Conservation (phyloP, 1,139 yeast genomes). For the Blastobotrys apis region DNA sequence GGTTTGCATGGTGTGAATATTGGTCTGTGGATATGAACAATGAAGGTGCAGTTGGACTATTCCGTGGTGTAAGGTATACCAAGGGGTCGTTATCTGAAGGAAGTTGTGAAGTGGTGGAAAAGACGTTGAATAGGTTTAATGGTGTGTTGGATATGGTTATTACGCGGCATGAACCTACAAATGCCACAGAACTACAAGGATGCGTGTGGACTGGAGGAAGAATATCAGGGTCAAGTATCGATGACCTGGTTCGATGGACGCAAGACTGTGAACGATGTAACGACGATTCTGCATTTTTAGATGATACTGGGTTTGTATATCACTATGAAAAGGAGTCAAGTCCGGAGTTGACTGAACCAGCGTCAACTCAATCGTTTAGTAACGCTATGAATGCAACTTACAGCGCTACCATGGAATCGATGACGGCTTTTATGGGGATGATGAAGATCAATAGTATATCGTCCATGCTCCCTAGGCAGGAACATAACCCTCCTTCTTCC, state of each 20-base stretch:
- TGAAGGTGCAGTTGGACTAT: slow-evolving; percentile 23
- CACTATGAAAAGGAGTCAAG: slow-evolving; percentile 19
- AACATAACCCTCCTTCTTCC: not conserved
- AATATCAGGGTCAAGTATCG: slow-evolving; percentile 17
- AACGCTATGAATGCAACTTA: slow-evolving; percentile 4
- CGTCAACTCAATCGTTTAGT: not conserved
- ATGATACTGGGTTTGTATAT: slow-evolving; percentile 29
- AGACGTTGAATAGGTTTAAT: slow-evolving; percentile 20
- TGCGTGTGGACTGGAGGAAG: slow-evolving; percentile 26
- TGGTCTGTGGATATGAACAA: slow-evolving; percentile 27
- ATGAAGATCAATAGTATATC: slow-evolving; percentile 17
- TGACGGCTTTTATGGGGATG: slow-evolving; percentile 23
- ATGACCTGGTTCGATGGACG: slow-evolving; percentile 29
- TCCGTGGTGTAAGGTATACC: slow-evolving; percentile 21
- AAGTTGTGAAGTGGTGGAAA: slow-evolving; percentile 27
- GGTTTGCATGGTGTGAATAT: slow-evolving; percentile 29
- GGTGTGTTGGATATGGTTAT: slow-evolving; percentile 24
- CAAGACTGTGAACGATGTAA: slow-evolving; percentile 26
- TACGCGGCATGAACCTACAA: slow-evolving; percentile 18
- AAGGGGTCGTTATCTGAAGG: slow-evolving; percentile 23
- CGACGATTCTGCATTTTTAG: slow-evolving; percentile 26
- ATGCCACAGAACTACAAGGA: slow-evolving; percentile 23
- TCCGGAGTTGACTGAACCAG: too few species aligned
- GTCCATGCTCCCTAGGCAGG: not conserved
- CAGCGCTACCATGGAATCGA: slow-evolving; percentile 26